Base-by-base conservation (phyloP, 352 stramenopile species). In the Phytophthora sp. region DNA sequence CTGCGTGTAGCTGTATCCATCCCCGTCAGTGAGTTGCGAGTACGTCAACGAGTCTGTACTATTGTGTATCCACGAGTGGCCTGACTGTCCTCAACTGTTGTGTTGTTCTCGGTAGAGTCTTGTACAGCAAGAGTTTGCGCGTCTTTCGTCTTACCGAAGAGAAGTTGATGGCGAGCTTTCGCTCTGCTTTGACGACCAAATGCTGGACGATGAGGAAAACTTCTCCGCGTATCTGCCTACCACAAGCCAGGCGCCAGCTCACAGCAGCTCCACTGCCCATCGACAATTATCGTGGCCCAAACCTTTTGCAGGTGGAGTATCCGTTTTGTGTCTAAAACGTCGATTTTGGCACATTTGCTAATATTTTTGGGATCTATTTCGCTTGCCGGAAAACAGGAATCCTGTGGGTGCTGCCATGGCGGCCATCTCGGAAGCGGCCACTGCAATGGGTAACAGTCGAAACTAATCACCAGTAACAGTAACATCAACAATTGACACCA, bases 351-450 rank as follows among this genome's bases (percentile, higher is more conserved):
- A n/a, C n/a, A n/a, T n/a, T n/a, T n/a, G n/a, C n/a, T n/a, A n/a
- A n/a, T n/a, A n/a, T n/a, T n/a, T n/a, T n/a, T n/a, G n/a, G n/a
- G n/a, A n/a, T n/a, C n/a, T n/a, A n/a, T n/a, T n/a, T n/a, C n/a
- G n/a, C 29, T 33, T 30, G 26, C 12, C 61, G 20, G 35, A 8
- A 21, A 21, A 1, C 23, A 90, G 82, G 82, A 21, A 84, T 91
- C 57, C 57, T 91, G 26, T 91, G 80, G 79, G 75, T 90, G 24
- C 51, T 88, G 8, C 80, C 80, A 1, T 89, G 85, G 58, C 74
- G 77, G 4, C 46, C 68, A n/a, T 51, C 57, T 39, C 65, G 69
- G 2, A 67, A 62, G 12, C 55, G 65, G 6, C 57, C 58, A 8
- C 42, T 74, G 31, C 55, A 71, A 44, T 72, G 64, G 64, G 64